A percentile compares a stretch with the other conserved stretches of the same genome.
These are phyloP conservation scores for Candida methanosorbosa DNA, from an alignment of 805 yeast species.

Conservation along the genomic window DNA sequence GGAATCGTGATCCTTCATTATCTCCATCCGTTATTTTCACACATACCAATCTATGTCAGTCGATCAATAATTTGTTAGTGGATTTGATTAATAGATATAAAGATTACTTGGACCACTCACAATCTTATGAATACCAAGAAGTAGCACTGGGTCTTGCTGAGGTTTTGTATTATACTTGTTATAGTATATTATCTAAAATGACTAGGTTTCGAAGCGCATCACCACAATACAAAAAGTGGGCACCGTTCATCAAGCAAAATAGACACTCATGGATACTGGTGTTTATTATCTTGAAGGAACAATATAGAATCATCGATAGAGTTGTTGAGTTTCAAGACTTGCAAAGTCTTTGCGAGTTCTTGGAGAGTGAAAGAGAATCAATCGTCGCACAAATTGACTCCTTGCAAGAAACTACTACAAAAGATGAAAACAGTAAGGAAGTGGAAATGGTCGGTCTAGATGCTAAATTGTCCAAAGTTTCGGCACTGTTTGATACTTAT, in stretches of 20 bases:
- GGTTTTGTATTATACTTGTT: not conserved
- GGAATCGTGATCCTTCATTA: not conserved
- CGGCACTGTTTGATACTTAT: slow-evolving; percentile 32
- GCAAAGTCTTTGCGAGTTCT: slow-evolving; percentile 47
- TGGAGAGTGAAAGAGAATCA: slow-evolving; percentile 34
- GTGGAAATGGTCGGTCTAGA: slow-evolving; percentile 55
- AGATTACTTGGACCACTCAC: not conserved
- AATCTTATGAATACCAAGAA: slow-evolving; percentile 1
- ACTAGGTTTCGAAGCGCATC: not conserved
- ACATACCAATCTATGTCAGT: not conserved
- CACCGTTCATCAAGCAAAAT: slow-evolving; percentile 9
- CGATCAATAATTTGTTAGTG: not conserved
- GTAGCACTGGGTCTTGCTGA: slow-evolving; percentile 1
- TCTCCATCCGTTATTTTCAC: not conserved
- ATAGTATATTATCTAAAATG: not conserved
- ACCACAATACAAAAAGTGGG: not conserved
- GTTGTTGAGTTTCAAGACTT: slow-evolving; percentile 63
- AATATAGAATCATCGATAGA: slow-evolving; percentile 47
- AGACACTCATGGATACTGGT: slow-evolving; percentile 48
- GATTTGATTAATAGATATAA: not conserved
- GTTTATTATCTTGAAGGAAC: slow-evolving; percentile 40
- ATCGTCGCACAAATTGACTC: not conserved
- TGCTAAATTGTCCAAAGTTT: slow-evolving; percentile 21
- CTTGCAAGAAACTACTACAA: slow-evolving; percentile 30
- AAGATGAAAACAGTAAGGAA: slow-evolving; percentile 47